phyloP scores from a whole-genome alignment of 73 alveolate genomes.

The Paramecium tetraurelia region DNA sequence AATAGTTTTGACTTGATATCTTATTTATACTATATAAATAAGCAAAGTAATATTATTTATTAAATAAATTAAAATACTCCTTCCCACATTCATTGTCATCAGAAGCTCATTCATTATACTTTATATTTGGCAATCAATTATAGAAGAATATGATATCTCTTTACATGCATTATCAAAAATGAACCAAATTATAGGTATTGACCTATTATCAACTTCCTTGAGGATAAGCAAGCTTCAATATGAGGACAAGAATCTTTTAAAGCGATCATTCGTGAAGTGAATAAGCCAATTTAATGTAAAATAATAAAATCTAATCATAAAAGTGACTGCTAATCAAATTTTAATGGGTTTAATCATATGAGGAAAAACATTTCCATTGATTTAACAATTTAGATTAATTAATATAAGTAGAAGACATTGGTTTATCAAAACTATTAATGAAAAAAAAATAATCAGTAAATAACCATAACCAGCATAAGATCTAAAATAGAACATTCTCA shows the following conservation, averaged over 20 bases:
- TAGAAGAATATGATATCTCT: neutral
- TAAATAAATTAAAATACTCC: neutral
- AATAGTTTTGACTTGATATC: neutral
- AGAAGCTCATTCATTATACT: too few species aligned
- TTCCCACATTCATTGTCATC: too few species aligned
- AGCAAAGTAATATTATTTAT: neutral
- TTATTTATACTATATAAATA: neutral
- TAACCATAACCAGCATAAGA: neutral
- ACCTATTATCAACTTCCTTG: neutral
- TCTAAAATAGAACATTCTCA: too few species aligned
- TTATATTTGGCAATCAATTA: too few species aligned
- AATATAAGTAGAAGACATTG: too few species aligned
- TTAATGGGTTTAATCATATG: neutral
- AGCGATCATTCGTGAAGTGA: neutral
- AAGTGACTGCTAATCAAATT: neutral
- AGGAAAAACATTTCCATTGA: neutral
- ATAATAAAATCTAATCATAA: neutral
- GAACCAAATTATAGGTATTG: neutral
- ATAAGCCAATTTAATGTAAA: neutral
- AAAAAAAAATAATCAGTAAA: neutral
- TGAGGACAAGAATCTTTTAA: neutral
- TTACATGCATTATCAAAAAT: neutral
- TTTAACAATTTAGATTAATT: neutral
- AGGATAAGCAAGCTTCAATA: neutral
- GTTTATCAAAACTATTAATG: neutral